Percentiles rank a stretch among this genome's conserved stretches.
These are phyloP conservation scores for Cinnamomum micranthum DNA, from an alignment of 164 flowering plant species.

Conservation along the genomic window DNA sequence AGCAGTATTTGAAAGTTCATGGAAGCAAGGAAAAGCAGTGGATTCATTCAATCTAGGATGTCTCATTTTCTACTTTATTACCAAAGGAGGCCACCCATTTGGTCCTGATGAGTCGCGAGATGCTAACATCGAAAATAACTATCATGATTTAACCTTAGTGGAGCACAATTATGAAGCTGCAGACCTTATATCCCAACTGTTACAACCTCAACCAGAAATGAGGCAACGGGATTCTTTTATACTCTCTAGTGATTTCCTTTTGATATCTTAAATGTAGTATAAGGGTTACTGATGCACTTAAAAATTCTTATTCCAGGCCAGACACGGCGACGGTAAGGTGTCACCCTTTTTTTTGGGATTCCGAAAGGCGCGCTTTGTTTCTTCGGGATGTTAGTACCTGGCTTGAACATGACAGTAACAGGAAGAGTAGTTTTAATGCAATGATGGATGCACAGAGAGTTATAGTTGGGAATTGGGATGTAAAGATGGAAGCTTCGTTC, in stretches of 20 bases:
- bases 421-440: slow-evolving; percentile 30
- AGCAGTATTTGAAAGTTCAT: slow-evolving; percentile 70
- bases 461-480: slow-evolving; percentile 71
- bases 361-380: slow-evolving; percentile 61
- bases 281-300: no score
- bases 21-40: slow-evolving; percentile 77
- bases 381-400: slow-evolving; percentile 73
- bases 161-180: slow-evolving; percentile 70
- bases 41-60: slow-evolving; percentile 82
- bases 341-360: slow-evolving; percentile 67
- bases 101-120: slow-evolving; percentile 66
- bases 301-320: no score
- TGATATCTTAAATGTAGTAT: no score
- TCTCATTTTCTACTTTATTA: slow-evolving; percentile 65
- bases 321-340: no score
- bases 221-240: slow-evolving; percentile 29
- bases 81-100: slow-evolving; percentile 73
- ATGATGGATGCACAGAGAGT: slow-evolving; percentile 49
- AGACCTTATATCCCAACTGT: slow-evolving; percentile 51
- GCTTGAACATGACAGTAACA: slow-evolving; percentile 42
- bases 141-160: slow-evolving; percentile 53
- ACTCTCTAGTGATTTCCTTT: no score
- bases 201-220: slow-evolving; percentile 52
- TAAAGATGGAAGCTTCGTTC: slow-evolving; percentile 54
- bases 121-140: slow-evolving; percentile 48